Base-by-base conservation (phyloP, 495 filamentous ascomycete species). In the Aspergillus nidulans region DNA sequence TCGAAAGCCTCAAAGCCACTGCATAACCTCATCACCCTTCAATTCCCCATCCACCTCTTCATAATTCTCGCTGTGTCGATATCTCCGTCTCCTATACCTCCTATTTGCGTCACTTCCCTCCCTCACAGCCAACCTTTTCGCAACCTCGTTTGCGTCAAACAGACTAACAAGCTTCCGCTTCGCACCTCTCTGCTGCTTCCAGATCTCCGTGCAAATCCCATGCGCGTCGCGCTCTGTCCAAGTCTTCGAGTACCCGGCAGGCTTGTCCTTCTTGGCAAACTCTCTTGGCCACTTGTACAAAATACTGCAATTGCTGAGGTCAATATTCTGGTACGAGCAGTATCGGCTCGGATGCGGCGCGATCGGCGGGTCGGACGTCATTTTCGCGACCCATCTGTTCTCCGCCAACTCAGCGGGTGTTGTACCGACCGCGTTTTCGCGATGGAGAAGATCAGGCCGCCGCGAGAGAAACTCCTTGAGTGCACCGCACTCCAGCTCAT, bases 91-190 rank as follows among this genome's bases (percentile, higher is more conserved):
- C 0, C 42, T 12, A 30, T 36, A 19, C 15, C 46, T 20, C 16
- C 57, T 6, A 16, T 20, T 24, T 6, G 21, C 8, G 42, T 63
- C 58, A 4, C 28, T 19, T 19, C 8, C 7, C 2, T 20, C 47
- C 53, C 63, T 60, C 55, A 73, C 58, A 23, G 78, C 79, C 42
- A 91, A 60, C 25, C 88, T 65, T 63, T 81, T 85, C 2, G 86
- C 81, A 7, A 90, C 85, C 59, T 89, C 84, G 56, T 89, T 90
- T 9, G 86, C 86, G 61, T 90, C 85, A 57, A 80, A 75, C 56
- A 90, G 67, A 52, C 75, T 85, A 24, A 90, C 86, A 8, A 90
- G 72, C 36, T 73, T 78, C 43, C 87, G 72, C 71, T 84, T 87
- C 23, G 28, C 20, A 12, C 41, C 41, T 10, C 50, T 46, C 30